phyloP scores from a whole-genome alignment of 345 rosid species.

The Pistacia atlantica region DNA sequence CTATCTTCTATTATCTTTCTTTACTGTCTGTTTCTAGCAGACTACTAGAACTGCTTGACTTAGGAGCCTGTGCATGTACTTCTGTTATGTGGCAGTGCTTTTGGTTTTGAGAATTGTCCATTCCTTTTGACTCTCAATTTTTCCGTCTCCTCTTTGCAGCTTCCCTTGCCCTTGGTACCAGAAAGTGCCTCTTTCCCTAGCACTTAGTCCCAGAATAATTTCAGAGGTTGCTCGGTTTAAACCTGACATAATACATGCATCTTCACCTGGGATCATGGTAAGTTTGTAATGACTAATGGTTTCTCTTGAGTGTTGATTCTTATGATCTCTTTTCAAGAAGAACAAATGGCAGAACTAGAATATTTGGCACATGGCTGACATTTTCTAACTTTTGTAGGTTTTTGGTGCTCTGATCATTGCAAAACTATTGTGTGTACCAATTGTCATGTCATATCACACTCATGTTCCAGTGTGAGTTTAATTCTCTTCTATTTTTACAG shows the following conservation, averaged over 20 bases:
- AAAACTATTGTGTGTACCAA: slow-evolving; percentile 85
- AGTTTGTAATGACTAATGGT: slow-evolving; percentile 7
- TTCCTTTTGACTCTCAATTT: slow-evolving; percentile 20
- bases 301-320: slow-evolving; percentile 10
- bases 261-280: slow-evolving; percentile 98
- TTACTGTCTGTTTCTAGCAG: neutral
- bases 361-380: slow-evolving; percentile 23
- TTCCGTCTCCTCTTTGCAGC: slow-evolving; percentile 41
- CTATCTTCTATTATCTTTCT: neutral
- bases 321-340: slow-evolving; percentile 9
- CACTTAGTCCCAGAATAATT: slow-evolving; percentile 97
- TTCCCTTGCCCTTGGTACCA: slow-evolving; percentile 95
- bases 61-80: neutral
- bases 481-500: slow-evolving; percentile 9
- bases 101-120: neutral
- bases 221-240: slow-evolving; percentile 93
- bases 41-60: neutral
- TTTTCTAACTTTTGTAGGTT: slow-evolving; percentile 50
- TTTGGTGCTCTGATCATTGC: slow-evolving; percentile 93
- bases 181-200: slow-evolving; percentile 93
- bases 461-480: slow-evolving; percentile 97
- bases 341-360: slow-evolving; percentile 1
- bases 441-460: slow-evolving; percentile 98
- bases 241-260: slow-evolving; percentile 99
- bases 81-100: neutral